These are phyloP conservation scores for Vitis hybrid DNA, from an alignment of 177 flowering plant genomes.

Conservation along the genomic window DNA sequence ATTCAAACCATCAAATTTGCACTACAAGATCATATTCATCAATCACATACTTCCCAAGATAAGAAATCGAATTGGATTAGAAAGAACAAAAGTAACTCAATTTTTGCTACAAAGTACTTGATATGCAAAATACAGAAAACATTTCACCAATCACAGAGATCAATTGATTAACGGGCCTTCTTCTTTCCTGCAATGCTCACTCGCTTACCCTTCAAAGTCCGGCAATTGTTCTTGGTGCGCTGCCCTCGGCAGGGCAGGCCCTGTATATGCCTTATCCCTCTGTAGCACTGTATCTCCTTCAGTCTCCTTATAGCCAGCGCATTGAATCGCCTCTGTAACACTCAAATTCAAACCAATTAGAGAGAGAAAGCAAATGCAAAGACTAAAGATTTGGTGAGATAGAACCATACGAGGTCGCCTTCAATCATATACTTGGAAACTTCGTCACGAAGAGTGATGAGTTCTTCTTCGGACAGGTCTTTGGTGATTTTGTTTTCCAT, in stretches of 20 bases:
- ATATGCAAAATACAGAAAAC: not conserved
- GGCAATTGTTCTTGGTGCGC: conserved; percentile 86
- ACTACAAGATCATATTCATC: not conserved
- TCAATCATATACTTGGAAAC: conserved; percentile 93
- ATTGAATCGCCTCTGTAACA: conserved; percentile 79
- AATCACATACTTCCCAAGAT: not conserved
- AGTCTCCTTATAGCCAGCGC: conserved; percentile 72
- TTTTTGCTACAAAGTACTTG: conserved; percentile 1
- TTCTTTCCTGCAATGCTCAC: conserved; percentile 88
- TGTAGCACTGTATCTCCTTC: conserved; percentile 92
- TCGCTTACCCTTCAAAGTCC: conserved; percentile 93
- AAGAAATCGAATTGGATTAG: not conserved
- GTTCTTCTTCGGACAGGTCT: conserved; percentile 80
- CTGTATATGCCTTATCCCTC: conserved; percentile 83
- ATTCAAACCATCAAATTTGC: not conserved
- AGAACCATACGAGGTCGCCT: conserved; percentile 75
- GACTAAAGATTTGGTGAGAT: not conserved
- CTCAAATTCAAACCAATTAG: not conserved
- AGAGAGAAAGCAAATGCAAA: not conserved
- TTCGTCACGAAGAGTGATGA: conserved; percentile 71
- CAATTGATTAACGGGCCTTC: conserved; percentile 51
- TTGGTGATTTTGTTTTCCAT: conserved; percentile 84
- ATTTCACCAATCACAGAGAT: not conserved
- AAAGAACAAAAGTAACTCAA: not conserved
- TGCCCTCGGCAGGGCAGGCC: conserved; percentile 98